Evolutionary conservation across 257 asterid species (phyloP), one percentile per base, ranked within the genome.

Genomic region (Thymus mandschuricus): DNA sequence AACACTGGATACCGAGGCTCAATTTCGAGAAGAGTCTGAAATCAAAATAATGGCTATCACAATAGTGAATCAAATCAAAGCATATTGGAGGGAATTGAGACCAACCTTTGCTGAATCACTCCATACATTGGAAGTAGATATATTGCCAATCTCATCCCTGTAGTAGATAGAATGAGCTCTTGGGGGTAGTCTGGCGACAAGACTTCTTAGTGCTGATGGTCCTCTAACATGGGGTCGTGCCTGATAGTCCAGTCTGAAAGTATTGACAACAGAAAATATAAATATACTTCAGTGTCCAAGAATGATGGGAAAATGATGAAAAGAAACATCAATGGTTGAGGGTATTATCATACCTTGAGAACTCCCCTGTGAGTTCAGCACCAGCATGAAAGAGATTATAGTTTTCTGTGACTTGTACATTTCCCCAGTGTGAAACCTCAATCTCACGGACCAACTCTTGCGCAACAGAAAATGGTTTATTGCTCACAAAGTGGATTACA

Each of bases 381-480:
- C 99, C 98, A 51, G 88, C 96, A 85, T 92, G 96, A 70, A 87
- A 72, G 64, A 95, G 88, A 76, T 85, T 76, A 79, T 89, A 95
- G 69, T 86, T 87, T 78, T 95, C 99, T 2, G 98, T 95, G 62
- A 95, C 72, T 79, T 89, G 98, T 76, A 95, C 96, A 81, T 88
- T 95, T 78, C 99, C 99, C 99, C 99, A 95, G 49, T 92, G 99
- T 54, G 99, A 95, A 71, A 95, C 73, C 86, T 92, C 99, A 75
- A 95, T 87, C 83, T 95, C 99, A 48, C 97, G 88, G 38, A 89
- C 91, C 88, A 92, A 81, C 81, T 95, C 91, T 74, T 72, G 77
- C 66, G 98, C 96, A 78, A 92, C 91, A 11, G 86, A 80, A 76
- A 89, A 90, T 50, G 99, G 96, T 65, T 62, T 83, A 77, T 88